Conservation (phyloP, 306 rosid species). For the Vigna trinervia region DNA sequence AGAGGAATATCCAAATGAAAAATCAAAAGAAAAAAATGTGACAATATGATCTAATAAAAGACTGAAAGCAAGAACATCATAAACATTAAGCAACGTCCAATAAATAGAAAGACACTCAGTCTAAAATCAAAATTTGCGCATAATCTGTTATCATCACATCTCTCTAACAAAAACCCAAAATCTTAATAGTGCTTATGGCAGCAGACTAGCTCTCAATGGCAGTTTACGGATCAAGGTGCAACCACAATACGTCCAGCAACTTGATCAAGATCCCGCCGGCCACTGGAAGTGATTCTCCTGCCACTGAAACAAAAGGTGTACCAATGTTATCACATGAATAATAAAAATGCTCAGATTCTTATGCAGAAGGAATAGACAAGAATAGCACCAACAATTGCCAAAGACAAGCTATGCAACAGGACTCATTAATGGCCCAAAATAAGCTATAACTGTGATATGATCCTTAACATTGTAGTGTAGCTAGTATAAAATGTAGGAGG, state of each 20-base stretch:
- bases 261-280: slow-evolving; percentile 52
- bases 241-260: slow-evolving; percentile 49
- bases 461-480: background rate
- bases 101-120: slow-evolving; percentile 8
- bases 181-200: slow-evolving; percentile 3
- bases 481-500: background rate
- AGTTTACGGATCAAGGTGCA: slow-evolving; percentile 45
- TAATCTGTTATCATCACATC: slow-evolving; percentile 29
- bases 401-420: too few relatives aligned
- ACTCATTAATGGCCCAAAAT: too few relatives aligned
- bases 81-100: slow-evolving; percentile 33
- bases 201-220: background rate
- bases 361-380: background rate
- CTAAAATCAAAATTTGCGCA: slow-evolving; percentile 44
- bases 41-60: background rate
- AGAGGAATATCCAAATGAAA: background rate
- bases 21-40: background rate
- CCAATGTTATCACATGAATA: background rate
- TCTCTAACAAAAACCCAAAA: slow-evolving; percentile 32
- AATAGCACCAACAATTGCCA: background rate
- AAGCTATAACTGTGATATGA: background rate
- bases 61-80: background rate
- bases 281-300: slow-evolving; percentile 51
- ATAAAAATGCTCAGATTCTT: background rate
- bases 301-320: slow-evolving; percentile 41